Base-by-base conservation (phyloP, 257 asterid genomes). In the Capsicum rhomboideum region DNA sequence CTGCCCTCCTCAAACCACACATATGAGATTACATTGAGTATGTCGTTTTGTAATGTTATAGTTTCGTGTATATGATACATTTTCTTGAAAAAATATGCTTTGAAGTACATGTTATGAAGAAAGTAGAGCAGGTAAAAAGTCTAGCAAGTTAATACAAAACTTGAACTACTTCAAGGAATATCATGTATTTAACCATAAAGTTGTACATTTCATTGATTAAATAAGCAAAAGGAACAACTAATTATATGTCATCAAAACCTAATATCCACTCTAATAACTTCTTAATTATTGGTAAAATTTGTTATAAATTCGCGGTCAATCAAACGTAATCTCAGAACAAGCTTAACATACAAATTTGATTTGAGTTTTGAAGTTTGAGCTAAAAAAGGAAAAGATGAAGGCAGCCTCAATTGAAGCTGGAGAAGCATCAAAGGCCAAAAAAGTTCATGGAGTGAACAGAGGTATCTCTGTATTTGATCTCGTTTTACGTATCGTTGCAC, bases 391-490 rank as follows among this genome's bases (percentile, higher is more conserved):
- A 75, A 28, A 84, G 52, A 91, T 90, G 94, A 93, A 90, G 91
- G 89, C 87, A 23, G 91, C 59, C 37, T 69, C 90, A 50, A 10
- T 31, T 68, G 89, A 85, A 87, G 87, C 83, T 49, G 83, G 83
- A 63, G 84, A 83, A 84, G 71, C 54, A 37, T 8, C 87, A 31
- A 86, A 64, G 18, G 86, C 7, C 13, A 40, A 37, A 66, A 40
- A 55, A 66, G 67, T 4, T 54, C 46, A 40, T 5, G 37, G 87
- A 23, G 84, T 85, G 6, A 87, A 58, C 79, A 88, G 92, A 91
- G 92, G 93, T 16, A 77, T 94, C 37, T 83, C 94, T 1, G 82
- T 95, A 55, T 61, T 90, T 72, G 95, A 89, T 81, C 91, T 95
- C 17, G 31, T 91, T 86, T 89, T 95, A 26, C 87, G 98, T 87